phyloP scores from a whole-genome alignment of 2,329 filamentous ascomycete species.

The Apiospora koreana region DNA sequence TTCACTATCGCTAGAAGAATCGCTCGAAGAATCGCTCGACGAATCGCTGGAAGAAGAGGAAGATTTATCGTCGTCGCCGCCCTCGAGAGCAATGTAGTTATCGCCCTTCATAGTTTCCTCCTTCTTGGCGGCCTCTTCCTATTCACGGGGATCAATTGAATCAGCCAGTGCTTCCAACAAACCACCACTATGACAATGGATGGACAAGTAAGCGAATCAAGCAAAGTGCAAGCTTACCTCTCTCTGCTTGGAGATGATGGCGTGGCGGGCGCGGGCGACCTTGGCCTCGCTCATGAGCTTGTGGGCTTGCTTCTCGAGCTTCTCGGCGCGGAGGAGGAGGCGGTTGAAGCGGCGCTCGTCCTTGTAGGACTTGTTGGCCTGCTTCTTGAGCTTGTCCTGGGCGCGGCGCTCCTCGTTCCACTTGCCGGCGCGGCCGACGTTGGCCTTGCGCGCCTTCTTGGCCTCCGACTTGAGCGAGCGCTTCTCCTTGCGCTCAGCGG shows the following conservation, averaged over 20 bases:
- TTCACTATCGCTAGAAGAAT: constrained; percentile 2
- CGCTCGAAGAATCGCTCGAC: background rate
- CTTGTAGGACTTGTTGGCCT: constrained; percentile 30
- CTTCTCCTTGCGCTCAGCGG: constrained; percentile 38
- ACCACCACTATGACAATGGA: background rate
- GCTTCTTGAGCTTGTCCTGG: constrained; percentile 34
- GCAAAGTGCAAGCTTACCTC: constrained; percentile 21
- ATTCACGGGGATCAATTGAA: constrained; percentile 13
- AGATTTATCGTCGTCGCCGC: background rate
- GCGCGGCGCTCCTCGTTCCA: constrained; percentile 34
- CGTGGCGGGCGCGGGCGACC: constrained; percentile 31
- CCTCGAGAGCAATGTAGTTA: background rate
- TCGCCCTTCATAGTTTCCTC: constrained; percentile 21
- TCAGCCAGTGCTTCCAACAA: background rate
- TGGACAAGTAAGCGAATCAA: too few relatives aligned
- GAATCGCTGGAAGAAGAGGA: constrained; percentile 6
- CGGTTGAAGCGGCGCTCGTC: constrained; percentile 40
- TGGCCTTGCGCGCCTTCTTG: constrained; percentile 38
- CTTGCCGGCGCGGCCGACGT: constrained; percentile 33
- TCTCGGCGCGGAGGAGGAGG: constrained; percentile 39
- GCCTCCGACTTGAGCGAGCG: constrained; percentile 36
- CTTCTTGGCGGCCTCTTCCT: constrained; percentile 29
- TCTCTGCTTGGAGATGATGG: constrained; percentile 26
- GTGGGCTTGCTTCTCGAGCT: constrained; percentile 41
- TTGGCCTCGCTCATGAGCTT: constrained; percentile 44